Evolutionary conservation across 352 stramenopile genomes (phyloP).

Genomic region (Salisapilia sapeloensis): DNA sequence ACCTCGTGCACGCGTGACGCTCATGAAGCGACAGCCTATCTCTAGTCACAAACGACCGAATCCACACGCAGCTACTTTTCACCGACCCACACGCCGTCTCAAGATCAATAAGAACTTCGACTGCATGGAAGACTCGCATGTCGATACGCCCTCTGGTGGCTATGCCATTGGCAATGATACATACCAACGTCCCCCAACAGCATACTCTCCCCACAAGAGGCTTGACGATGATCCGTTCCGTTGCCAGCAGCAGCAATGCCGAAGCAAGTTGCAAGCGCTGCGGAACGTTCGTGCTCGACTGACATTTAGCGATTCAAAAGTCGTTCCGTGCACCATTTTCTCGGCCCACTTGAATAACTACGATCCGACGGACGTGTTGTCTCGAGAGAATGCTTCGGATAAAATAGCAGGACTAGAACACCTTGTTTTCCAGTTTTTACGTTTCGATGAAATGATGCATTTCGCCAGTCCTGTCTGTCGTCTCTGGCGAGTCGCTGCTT

Average conservation of each 20-base stretch:
- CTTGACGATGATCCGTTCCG: slow-evolving; percentile 41
- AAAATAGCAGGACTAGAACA: slow-evolving; percentile 18
- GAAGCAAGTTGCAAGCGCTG: slow-evolving; percentile 40
- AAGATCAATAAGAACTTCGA: too few species aligned
- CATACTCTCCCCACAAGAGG: slow-evolving; percentile 31
- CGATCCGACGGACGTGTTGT: not conserved
- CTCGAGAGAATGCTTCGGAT: slow-evolving; percentile 2
- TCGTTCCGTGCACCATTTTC: too few species aligned
- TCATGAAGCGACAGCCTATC: too few species aligned
- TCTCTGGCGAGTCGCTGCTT: slow-evolving; percentile 28
- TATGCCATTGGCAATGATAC: slow-evolving; percentile 26
- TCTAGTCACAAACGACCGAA: too few species aligned
- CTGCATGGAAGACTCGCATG: too few species aligned
- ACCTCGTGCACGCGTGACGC: too few species aligned
- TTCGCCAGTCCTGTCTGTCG: slow-evolving; percentile 31
- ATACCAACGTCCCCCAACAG: slow-evolving; percentile 44
- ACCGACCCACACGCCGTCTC: too few species aligned
- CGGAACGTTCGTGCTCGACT: slow-evolving; percentile 25
- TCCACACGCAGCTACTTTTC: too few species aligned
- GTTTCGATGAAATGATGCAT: slow-evolving; percentile 17
- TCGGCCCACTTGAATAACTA: too few species aligned
- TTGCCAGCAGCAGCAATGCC: slow-evolving; percentile 28
- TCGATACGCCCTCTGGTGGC: too few species aligned
- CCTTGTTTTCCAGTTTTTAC: slow-evolving; percentile 46
- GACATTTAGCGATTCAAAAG: slow-evolving; percentile 20